phyloP scores from a whole-genome alignment of 805 yeast species.

The Candida manassasensis region DNA sequence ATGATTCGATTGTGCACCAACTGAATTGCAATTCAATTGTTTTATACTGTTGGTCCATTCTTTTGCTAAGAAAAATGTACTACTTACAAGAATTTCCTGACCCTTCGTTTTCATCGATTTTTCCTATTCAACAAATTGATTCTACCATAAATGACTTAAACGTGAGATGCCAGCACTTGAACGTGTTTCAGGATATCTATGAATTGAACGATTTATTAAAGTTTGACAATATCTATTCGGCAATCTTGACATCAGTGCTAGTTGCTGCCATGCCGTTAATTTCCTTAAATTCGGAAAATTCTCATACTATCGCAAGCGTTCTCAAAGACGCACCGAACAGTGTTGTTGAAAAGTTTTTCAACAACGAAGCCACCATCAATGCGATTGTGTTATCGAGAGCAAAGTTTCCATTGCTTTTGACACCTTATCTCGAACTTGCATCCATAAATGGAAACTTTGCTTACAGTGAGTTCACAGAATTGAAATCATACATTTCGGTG shows the following conservation, averaged over 20 bases:
- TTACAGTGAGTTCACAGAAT: conserved; percentile 49
- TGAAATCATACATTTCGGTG: conserved; percentile 58
- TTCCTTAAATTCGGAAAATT: conserved; percentile 40
- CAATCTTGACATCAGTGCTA: conserved; percentile 43
- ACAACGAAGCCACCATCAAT: conserved; percentile 38
- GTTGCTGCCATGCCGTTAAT: conserved; percentile 46
- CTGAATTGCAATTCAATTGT: conserved; percentile 43
- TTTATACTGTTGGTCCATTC: conserved; percentile 63
- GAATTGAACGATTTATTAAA: conserved; percentile 38
- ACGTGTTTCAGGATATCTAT: conserved; percentile 44
- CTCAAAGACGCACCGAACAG: conserved; percentile 42
- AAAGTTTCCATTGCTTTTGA: conserved; percentile 65
- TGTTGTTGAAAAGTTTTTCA: conserved; percentile 42
- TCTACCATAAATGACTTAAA: conserved; percentile 31
- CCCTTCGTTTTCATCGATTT: conserved; percentile 10
- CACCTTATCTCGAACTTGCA: conserved; percentile 57
- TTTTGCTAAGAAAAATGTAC: conserved; percentile 48
- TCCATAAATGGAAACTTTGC: conserved; percentile 67
- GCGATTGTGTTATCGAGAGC: conserved; percentile 55
- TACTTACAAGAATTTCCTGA: conserved; percentile 37
- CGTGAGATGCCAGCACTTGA: conserved; percentile 30
- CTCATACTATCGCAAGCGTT: conserved; percentile 39
- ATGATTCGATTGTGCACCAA: conserved; percentile 32
- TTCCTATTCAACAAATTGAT: conserved; percentile 17
- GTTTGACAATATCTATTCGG: conserved; percentile 49